Conservation (phyloP, 768 basidiomycete genomes). For the Lentinula sp. region DNA sequence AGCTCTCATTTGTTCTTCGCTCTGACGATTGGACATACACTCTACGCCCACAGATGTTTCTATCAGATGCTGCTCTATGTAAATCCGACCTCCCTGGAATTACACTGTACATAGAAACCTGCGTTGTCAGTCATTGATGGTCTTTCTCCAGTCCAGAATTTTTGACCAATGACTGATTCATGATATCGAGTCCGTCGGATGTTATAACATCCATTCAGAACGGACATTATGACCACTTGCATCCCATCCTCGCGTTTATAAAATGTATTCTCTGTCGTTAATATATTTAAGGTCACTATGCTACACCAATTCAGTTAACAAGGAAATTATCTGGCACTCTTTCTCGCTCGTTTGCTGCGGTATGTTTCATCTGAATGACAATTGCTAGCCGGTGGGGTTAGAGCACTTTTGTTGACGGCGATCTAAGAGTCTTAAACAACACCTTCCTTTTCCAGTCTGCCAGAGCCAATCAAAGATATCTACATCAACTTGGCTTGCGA, state of each 20-base stretch:
- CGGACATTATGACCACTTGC: neutral
- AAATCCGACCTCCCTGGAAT: no score
- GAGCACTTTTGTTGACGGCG: neutral
- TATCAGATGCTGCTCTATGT: neutral
- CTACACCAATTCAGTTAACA: no score
- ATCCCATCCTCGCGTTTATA: neutral
- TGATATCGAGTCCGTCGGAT: neutral
- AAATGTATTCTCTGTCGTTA: neutral
- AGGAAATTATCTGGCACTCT: neutral
- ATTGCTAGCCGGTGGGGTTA: no score
- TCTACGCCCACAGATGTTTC: neutral
- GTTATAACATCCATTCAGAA: neutral
- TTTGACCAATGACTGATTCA: neutral
- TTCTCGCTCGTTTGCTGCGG: no score
- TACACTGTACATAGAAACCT: neutral
- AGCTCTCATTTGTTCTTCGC: neutral
- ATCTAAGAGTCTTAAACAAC: neutral
- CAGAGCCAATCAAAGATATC: neutral
- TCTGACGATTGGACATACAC: neutral
- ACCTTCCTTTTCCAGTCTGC: neutral
- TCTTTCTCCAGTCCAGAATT: neutral
- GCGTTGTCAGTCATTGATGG: neutral
- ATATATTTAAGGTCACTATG: neutral
- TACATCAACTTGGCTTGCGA: neutral
- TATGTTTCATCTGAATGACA: no score